Base-by-base conservation (phyloP, 768 basidiomycete genomes). In the Mycena olivaceomarginata region DNA sequence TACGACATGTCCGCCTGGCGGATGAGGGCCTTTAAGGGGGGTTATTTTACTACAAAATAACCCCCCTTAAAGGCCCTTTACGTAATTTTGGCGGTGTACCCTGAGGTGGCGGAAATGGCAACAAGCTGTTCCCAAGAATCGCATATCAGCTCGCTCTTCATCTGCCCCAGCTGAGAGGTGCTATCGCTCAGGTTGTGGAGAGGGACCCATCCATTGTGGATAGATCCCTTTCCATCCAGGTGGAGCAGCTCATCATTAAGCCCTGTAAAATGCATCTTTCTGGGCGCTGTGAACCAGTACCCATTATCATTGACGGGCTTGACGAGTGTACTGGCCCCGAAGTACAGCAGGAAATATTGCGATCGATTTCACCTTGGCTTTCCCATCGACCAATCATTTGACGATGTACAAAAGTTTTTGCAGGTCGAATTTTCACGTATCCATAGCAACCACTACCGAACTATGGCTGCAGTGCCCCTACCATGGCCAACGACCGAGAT, bases 361-460 rank as follows among this genome's bases (percentile, higher is more conserved):
- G 41, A 64, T 64, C 63, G 2, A 64, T 64, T 64, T 64, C 63
- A 64, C 63, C 6, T 64, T 64, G 63, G 41, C 63, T 64, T 64
- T 64, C 63, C 63, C 41, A 64, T 64, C 63, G 16, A 64, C 41
- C 63, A 64, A 64, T 64, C 63, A 39, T 64, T 64, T 40, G 63
- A 64, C 39, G 63, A 64, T 20, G 63, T 64, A 45, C 63, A 39
- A 64, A 64, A 64, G 43, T 64, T 64, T 64, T 64, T 64, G 31
- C 63, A 64, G 63, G 63, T 64, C 63, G 63, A 64, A 64, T 64
- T 64, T 64, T 64, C 63, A 41, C 63, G 63, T 64, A 64, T 64
- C 63, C 63, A 64, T 64, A 2, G 63, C 63, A 18, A 64, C 1
- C 63, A 64, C 63, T 13, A 43, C 40, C 43, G 37, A 64, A 64